A percentile compares a stretch with the other conserved stretches of the same genome.
Evolutionary conservation across 164 flowering plant genomes (phyloP).

Genomic region (Warburgia ugandensis): DNA sequence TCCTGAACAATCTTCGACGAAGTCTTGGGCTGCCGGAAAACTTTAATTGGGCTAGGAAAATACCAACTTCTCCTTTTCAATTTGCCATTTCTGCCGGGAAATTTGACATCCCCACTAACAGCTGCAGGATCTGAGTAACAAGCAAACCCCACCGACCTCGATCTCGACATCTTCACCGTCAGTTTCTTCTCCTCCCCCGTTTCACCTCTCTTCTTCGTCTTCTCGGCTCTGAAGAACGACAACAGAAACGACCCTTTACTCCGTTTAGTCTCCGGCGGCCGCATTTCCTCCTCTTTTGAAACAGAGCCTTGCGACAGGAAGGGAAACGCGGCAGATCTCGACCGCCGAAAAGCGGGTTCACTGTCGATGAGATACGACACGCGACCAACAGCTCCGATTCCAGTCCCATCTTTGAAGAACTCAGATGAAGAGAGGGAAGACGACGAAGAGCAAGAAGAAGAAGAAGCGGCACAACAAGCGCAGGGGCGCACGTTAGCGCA

Average conservation of each 20-base stretch:
- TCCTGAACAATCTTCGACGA: constrained; percentile 36
- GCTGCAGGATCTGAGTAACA: constrained; percentile 11
- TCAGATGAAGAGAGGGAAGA: background rate
- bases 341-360: constrained; percentile 24
- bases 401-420: too few relatives aligned
- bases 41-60: constrained; percentile 82
- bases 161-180: constrained; percentile 21
- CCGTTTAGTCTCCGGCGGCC: background rate
- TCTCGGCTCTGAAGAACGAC: constrained; percentile 31
- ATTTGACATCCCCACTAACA: background rate
- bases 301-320: constrained; percentile 37
- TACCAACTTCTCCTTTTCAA: constrained; percentile 44
- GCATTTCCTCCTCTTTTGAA: background rate
- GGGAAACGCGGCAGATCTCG: constrained; percentile 34
- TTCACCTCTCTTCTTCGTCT: constrained; percentile 21
- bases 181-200: constrained; percentile 20
- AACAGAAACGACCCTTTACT: constrained; percentile 33
- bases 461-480: constrained; percentile 18
- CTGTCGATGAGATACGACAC: constrained; percentile 23
- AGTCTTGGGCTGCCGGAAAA: constrained; percentile 56
- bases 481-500: constrained; percentile 61
- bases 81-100: constrained; percentile 10
- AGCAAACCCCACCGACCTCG: constrained; percentile 52
- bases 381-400: constrained; percentile 18
- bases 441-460: constrained; percentile 8